Evolutionary conservation across 2,329 filamentous ascomycete genomes (phyloP).

Genomic region (Teratosphaeria gauchensis): DNA sequence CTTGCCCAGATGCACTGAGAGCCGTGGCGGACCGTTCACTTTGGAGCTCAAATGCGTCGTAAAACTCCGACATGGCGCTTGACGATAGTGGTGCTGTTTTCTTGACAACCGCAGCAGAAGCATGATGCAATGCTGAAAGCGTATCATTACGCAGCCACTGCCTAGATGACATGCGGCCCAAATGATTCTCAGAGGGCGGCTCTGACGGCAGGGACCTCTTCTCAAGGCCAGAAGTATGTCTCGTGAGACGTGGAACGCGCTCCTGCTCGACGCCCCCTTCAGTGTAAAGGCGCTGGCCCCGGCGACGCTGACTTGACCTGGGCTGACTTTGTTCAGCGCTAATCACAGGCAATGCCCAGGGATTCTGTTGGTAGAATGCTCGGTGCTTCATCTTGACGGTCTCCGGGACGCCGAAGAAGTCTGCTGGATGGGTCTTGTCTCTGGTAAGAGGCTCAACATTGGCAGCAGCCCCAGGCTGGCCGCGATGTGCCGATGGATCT

Average conservation of each 20-base stretch:
- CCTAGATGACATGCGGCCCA: background rate
- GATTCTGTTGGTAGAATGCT: background rate
- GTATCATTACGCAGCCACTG: background rate
- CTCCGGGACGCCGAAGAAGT: background rate
- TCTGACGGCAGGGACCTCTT: too few relatives aligned
- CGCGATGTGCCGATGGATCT: background rate
- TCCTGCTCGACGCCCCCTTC: too few relatives aligned
- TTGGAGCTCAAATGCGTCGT: background rate
- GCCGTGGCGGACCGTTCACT: background rate
- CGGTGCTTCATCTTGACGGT: background rate
- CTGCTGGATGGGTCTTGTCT: background rate
- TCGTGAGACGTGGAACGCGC: too few relatives aligned
- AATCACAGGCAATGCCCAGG: background rate
- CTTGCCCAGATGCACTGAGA: background rate
- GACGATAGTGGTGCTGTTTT: background rate
- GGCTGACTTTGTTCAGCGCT: too few relatives aligned
- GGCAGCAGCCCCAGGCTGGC: background rate
- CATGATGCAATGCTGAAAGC: background rate
- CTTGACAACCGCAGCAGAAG: background rate
- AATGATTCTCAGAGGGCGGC: too few relatives aligned
- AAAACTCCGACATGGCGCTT: background rate
- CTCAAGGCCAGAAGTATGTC: too few relatives aligned
- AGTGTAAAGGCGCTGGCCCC: background rate
- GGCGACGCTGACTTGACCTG: too few relatives aligned
- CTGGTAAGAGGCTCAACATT: background rate